Conservation (phyloP, 352 stramenopile species). For the Pseudoperonospora humuli region DNA sequence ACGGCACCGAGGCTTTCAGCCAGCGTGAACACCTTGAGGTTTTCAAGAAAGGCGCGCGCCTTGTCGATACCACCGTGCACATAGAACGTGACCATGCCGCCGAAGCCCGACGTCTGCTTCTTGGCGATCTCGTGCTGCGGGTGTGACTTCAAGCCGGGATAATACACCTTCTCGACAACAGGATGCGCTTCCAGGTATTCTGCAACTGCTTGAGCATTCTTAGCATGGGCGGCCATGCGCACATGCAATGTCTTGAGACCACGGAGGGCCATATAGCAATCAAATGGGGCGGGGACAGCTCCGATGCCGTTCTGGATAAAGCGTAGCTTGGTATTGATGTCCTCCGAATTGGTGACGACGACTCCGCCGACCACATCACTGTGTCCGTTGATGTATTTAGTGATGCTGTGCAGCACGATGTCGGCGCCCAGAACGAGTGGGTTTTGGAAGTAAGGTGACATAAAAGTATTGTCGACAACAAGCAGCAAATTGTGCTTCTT, state of each 20-base stretch:
- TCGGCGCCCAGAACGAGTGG: constrained; percentile 88
- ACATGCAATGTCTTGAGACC: constrained; percentile 94
- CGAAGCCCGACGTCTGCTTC: constrained; percentile 64
- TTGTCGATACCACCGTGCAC: constrained; percentile 81
- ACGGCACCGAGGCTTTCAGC: constrained; percentile 93
- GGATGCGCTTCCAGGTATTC: constrained; percentile 85
- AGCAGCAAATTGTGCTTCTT: constrained; percentile 86
- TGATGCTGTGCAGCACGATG: constrained; percentile 91
- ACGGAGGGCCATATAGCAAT: constrained; percentile 91
- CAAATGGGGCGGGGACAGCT: constrained; percentile 88
- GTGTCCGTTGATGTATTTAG: constrained; percentile 96
- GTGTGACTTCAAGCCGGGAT: constrained; percentile 88
- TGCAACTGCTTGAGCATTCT: constrained; percentile 90
- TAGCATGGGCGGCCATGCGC: constrained; percentile 90
- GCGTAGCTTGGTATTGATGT: constrained; percentile 90
- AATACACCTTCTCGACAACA: constrained; percentile 88
- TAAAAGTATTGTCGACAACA: constrained; percentile 93
- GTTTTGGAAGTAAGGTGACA: constrained; percentile 90
- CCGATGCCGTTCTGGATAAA: constrained; percentile 93
- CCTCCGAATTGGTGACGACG: constrained; percentile 87
- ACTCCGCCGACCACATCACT: constrained; percentile 91
- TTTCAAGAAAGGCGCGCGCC: constrained; percentile 89
- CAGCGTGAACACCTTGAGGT: constrained; percentile 89
- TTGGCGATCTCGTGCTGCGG: constrained; percentile 85
- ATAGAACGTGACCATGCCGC: constrained; percentile 90